These are phyloP conservation scores for Colletotrichum costaricense DNA, from an alignment of 2,329 filamentous ascomycete species.

Conservation along the genomic window DNA sequence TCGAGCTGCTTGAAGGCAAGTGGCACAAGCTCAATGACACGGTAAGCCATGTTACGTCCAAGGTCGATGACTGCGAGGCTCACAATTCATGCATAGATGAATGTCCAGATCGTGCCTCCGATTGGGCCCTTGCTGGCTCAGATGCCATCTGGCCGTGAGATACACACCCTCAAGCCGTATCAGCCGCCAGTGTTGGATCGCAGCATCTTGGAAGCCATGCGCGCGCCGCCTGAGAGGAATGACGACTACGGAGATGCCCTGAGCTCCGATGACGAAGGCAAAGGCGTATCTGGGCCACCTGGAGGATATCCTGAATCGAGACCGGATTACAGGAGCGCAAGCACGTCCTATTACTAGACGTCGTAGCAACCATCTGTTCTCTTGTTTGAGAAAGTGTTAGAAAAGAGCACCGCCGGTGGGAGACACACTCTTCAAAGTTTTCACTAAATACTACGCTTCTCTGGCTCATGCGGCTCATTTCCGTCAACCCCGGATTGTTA, in stretches of 20 bases:
- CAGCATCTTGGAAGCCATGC: constrained; percentile 72
- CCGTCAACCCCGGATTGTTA: background rate
- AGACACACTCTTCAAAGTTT: constrained; percentile 14
- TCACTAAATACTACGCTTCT: constrained; percentile 28
- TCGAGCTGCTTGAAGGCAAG: constrained; percentile 88
- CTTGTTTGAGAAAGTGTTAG: constrained; percentile 16
- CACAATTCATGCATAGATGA: constrained; percentile 65
- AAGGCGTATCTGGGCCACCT: constrained; percentile 47
- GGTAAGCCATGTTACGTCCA: constrained; percentile 59
- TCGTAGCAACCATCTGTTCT: constrained; percentile 7
- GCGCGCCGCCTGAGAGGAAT: constrained; percentile 59
- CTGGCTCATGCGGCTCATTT: background rate
- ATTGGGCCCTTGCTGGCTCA: constrained; percentile 77
- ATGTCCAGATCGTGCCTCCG: constrained; percentile 81
- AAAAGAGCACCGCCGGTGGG: background rate
- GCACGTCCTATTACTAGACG: constrained; percentile 50
- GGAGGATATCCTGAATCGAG: constrained; percentile 64
- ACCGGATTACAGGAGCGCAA: constrained; percentile 52
- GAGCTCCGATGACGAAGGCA: constrained; percentile 53
- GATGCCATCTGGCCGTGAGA: constrained; percentile 90
- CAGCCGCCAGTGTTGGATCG: constrained; percentile 73
- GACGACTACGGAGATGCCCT: constrained; percentile 47
- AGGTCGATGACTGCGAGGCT: background rate
- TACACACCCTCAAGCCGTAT: constrained; percentile 79
- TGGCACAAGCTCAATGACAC: constrained; percentile 96